Evolutionary conservation across 2,329 filamentous ascomycete species (phyloP), one percentile per base, ranked within the genome.

Genomic region (Colletotrichum ledebouriae): DNA sequence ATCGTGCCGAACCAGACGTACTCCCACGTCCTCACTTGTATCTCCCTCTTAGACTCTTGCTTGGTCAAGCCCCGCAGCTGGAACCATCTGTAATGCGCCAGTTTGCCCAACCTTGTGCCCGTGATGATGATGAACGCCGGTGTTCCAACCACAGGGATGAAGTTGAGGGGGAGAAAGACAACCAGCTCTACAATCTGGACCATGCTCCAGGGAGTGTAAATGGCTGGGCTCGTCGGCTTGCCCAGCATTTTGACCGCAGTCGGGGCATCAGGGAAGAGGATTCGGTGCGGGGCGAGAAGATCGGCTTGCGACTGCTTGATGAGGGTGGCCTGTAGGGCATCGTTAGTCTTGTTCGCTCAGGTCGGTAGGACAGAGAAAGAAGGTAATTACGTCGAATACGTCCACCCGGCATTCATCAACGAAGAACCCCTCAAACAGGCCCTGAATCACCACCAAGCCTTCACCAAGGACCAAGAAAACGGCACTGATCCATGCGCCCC

Each of bases 1-100:
- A 96, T 85, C 0, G 92, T 93, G 15, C 96, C 96, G 75, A 98
- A 98, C 93, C 93, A 97, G 13, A 94, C 90, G 77, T 98, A 98
- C 67, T 96, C 92, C 87, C 93, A 92, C 70, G 88, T 84, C 60
- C 91, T 86, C 49, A 83, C 83, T 67, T 85, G 85, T 33, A 95
- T 87, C 73, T 92, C 93, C 33, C 82, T 83, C 74, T 93, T 93
- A 71, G 89, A 86, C 76, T 97, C 88, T 73, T 91, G 89, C 78
- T 90, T 94, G 46, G 87, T 87, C 71, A 97, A 84, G 0, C 90
- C 92, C 46, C 90, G 85, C 56, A 99, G 83, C 74, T 94, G 88
- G 77, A 94, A 98, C 84, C 96, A 98, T 66, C 96, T 86, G 84
- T 94, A 96, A 73, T 98, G 94, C 63, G 96, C 91, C 33, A 98